A percentile compares a stretch with the other conserved stretches of the same genome.
Evolutionary conservation across 2,329 filamentous ascomycete genomes (phyloP).

Genomic region (Xylaria sp.): DNA sequence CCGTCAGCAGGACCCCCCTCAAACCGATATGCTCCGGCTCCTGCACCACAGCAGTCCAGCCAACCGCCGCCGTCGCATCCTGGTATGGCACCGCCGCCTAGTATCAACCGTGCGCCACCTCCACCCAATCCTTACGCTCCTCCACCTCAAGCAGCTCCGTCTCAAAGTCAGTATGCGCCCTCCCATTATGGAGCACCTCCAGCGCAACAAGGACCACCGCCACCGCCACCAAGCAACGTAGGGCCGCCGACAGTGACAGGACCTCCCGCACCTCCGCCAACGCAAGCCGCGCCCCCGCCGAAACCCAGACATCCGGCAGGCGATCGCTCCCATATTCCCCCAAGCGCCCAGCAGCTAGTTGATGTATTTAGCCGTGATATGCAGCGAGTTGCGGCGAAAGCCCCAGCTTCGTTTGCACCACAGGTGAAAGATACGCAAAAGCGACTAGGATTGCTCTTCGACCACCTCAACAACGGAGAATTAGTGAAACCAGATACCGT

Average conservation of each 20-base stretch:
- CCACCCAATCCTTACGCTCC: conserved; percentile 54
- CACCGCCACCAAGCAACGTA: conserved; percentile 49
- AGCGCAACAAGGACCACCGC: conserved; percentile 48
- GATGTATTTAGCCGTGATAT: conserved; percentile 84
- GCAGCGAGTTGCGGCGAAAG: conserved; percentile 83
- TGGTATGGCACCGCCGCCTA: conserved; percentile 41
- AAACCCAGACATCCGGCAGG: conserved; percentile 76
- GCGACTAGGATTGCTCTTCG: conserved; percentile 89
- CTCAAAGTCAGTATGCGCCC: conserved; percentile 66
- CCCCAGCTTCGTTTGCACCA: conserved; percentile 82
- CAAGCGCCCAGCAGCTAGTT: conserved; percentile 75
- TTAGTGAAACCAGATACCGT: conserved; percentile 82
- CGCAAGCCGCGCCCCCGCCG: conserved; percentile 57
- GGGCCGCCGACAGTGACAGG: conserved; percentile 42
- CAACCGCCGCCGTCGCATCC: conserved; percentile 49
- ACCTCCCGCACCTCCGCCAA: conserved; percentile 53
- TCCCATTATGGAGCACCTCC: conserved; percentile 54
- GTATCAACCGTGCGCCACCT: conserved; percentile 51
- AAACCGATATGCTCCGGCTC: conserved; percentile 76
- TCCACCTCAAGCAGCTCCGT: conserved; percentile 52
- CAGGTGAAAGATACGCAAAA: conserved; percentile 96
- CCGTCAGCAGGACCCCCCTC: conserved; percentile 71
- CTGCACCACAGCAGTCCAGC: conserved; percentile 58
- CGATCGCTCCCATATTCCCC: conserved; percentile 87
- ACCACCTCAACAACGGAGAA: conserved; percentile 96